Conservation (phyloP, 108 stramenopile genomes). For the Epithemia pelagica region DNA sequence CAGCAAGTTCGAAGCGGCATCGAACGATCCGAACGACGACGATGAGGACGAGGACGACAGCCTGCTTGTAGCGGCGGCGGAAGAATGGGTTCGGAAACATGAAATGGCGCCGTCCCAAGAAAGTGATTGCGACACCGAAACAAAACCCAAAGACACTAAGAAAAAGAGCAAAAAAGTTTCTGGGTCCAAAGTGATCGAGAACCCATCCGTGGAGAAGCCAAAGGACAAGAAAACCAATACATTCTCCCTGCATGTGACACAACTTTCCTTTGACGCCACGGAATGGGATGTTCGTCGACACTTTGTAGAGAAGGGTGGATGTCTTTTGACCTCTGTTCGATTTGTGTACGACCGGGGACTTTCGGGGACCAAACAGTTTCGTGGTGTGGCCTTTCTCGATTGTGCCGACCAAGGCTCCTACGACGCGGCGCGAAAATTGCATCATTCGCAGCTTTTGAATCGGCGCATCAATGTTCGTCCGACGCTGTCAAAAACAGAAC, state of each 20-base stretch:
- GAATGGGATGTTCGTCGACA: slow-evolving; percentile 52
- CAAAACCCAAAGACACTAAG: background rate
- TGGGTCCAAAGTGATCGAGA: no score
- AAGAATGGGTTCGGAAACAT: background rate
- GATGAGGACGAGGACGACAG: background rate
- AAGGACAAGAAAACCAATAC: slow-evolving; percentile 8
- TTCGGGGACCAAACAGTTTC: slow-evolving; percentile 41
- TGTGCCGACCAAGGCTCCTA: slow-evolving; percentile 51
- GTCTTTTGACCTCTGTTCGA: slow-evolving; percentile 57
- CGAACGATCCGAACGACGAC: no score
- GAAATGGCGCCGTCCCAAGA: background rate
- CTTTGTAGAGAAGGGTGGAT: slow-evolving; percentile 51
- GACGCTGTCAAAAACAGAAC: slow-evolving; percentile 51
- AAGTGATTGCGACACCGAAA: background rate
- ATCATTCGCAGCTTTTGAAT: slow-evolving; percentile 43
- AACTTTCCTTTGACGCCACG: slow-evolving; percentile 57
- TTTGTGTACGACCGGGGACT: slow-evolving; percentile 59
- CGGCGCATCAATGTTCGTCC: slow-evolving; percentile 69
- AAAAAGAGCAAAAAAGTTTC: no score
- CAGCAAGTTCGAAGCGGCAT: no score
- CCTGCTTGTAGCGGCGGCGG: background rate
- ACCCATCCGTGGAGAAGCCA: no score
- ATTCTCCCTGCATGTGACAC: slow-evolving; percentile 67
- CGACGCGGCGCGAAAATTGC: slow-evolving; percentile 37
- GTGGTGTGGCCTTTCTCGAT: slow-evolving; percentile 83